These are phyloP conservation scores for Cicer cuneatum DNA, from an alignment of 306 rosid genomes.

Conservation along the genomic window DNA sequence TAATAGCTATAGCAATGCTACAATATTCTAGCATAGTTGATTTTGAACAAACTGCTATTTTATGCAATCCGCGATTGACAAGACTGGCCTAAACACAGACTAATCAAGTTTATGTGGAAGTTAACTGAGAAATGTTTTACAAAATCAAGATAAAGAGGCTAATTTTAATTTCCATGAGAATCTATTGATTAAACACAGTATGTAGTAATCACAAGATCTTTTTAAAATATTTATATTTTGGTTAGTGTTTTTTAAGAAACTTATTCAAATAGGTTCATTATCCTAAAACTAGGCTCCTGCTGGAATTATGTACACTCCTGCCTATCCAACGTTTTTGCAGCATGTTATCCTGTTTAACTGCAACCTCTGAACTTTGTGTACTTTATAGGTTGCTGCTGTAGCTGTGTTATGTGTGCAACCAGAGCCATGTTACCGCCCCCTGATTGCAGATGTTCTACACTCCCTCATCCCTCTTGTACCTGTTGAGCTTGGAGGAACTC, in stretches of 20 bases:
- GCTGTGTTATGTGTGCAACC: conserved; percentile 97
- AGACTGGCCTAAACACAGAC: neutral
- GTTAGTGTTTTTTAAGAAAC: neutral
- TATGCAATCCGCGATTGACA: too few species aligned
- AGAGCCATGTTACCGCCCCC: conserved; percentile 94
- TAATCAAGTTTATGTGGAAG: neutral
- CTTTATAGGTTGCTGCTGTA: conserved; percentile 91
- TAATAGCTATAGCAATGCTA: too few species aligned
- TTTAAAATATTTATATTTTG: neutral
- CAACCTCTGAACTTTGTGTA: neutral
- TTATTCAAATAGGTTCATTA: neutral
- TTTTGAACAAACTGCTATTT: too few species aligned
- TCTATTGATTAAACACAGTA: neutral
- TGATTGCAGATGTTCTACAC: conserved; percentile 92
- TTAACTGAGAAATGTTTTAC: neutral
- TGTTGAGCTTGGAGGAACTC: conserved; percentile 88
- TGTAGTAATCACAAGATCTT: neutral
- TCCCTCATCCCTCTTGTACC: conserved; percentile 95
- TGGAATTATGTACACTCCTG: neutral
- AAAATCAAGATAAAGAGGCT: neutral
- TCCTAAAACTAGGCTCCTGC: neutral
- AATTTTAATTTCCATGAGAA: neutral
- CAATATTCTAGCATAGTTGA: too few species aligned
- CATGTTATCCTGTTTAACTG: conserved; percentile 23
- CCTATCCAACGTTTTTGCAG: neutral